Conservation (phyloP, 352 stramenopile genomes). For the Saprolegnia diclina region DNA sequence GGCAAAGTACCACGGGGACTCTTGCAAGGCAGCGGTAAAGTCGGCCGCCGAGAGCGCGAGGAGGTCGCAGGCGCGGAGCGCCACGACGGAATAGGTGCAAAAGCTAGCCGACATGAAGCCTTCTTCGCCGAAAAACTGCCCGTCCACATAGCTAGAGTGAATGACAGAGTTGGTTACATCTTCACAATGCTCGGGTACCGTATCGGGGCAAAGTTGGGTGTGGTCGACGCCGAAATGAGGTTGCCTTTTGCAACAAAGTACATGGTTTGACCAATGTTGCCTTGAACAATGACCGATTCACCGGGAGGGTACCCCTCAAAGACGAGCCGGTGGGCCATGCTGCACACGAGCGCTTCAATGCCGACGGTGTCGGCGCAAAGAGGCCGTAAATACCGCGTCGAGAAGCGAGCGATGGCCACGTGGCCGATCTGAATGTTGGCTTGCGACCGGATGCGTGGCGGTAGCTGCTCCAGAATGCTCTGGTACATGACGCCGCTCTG, state of each 20-base stretch:
- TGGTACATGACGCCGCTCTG: constrained; percentile 25
- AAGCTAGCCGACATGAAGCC: constrained; percentile 22
- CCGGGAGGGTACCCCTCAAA: constrained; percentile 24
- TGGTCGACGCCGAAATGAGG: constrained; percentile 18
- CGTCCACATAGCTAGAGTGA: constrained; percentile 12
- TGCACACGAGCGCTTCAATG: constrained; percentile 12
- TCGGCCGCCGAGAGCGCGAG: constrained; percentile 14
- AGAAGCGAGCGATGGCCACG: constrained; percentile 18
- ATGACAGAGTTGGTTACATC: not conserved
- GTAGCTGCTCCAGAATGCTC: constrained; percentile 23
- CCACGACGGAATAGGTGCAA: constrained; percentile 24
- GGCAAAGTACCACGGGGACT: constrained; percentile 1
- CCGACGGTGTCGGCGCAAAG: constrained; percentile 2
- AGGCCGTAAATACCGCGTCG: constrained; percentile 20
- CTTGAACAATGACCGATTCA: constrained; percentile 28
- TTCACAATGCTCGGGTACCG: not conserved
- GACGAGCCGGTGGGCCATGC: constrained; percentile 16
- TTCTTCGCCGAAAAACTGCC: constrained; percentile 27
- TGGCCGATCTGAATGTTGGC: constrained; percentile 23
- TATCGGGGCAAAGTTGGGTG: constrained; percentile 9
- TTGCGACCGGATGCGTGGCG: constrained; percentile 23
- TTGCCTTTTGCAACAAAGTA: constrained; percentile 28
- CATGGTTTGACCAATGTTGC: constrained; percentile 28
- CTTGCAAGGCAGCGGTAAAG: constrained; percentile 16
- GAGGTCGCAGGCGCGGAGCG: constrained; percentile 18